Evolutionary conservation across 2,329 filamentous ascomycete genomes (phyloP).

Genomic region (Aspergillus sp.): DNA sequence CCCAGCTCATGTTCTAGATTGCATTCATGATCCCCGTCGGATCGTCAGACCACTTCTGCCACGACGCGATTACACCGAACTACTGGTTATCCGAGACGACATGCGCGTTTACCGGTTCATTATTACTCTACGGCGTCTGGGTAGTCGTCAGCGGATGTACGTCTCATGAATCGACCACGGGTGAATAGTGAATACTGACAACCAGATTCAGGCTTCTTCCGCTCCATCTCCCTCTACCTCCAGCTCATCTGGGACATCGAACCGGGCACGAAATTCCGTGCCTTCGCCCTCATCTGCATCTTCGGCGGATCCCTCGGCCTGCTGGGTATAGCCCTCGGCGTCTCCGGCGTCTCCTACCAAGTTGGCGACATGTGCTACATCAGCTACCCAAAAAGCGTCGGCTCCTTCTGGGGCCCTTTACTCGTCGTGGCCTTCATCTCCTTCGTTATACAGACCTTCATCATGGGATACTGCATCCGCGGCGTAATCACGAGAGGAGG

Average conservation of each 20-base stretch:
- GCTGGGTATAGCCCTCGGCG: conserved; percentile 1
- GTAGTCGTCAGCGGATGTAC: conserved; percentile 7
- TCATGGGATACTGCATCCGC: conserved; percentile 4
- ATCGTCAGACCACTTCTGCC: not conserved
- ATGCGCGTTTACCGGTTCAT: conserved; percentile 5
- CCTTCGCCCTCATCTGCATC: not conserved
- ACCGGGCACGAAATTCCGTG: not conserved
- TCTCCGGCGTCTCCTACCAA: conserved; percentile 12
- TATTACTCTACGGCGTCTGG: conserved; percentile 7
- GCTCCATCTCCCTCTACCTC: conserved; percentile 7
- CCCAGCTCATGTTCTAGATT: not conserved
- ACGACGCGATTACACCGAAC: conserved; percentile 8
- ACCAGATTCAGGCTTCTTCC: conserved; percentile 2
- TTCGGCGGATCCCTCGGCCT: conserved; percentile 6
- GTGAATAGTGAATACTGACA: no score
- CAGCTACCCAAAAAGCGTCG: not conserved
- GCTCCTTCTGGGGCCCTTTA: conserved; percentile 8
- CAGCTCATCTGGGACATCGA: conserved; percentile 11
- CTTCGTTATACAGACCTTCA: not conserved
- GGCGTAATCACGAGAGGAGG: not conserved
- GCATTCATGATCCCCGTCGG: conserved; percentile 10
- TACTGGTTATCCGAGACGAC: conserved; percentile 8
- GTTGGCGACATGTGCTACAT: conserved; percentile 8
- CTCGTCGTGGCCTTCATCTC: conserved; percentile 2
- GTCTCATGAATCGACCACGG: not conserved